Conservation (phyloP, 179 eudicot species). For the Pouteria campechiana region DNA sequence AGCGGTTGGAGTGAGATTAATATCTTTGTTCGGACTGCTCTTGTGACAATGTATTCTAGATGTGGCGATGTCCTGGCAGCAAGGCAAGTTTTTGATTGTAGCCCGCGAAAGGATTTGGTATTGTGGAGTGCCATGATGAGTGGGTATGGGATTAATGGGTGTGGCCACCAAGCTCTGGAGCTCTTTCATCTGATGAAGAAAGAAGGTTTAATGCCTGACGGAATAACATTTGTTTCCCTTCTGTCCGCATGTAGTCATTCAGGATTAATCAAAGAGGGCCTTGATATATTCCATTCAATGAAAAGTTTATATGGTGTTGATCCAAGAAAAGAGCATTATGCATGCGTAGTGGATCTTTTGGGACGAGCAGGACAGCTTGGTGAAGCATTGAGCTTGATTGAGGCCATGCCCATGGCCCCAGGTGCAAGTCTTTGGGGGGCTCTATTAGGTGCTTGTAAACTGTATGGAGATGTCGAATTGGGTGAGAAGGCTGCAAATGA, state of each 20-base stretch:
- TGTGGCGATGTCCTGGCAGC: conserved; percentile 36
- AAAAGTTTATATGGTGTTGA: conserved; percentile 17
- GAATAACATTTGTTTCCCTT: conserved; percentile 19
- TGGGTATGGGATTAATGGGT: conserved; percentile 38
- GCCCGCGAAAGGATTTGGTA: conserved; percentile 26
- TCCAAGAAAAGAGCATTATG: conserved; percentile 39
- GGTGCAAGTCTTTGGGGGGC: conserved; percentile 39
- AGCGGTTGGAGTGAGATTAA: too few species aligned
- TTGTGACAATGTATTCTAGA: conserved; percentile 39
- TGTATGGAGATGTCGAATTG: conserved; percentile 16
- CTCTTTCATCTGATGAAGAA: conserved; percentile 31
- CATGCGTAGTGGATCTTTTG: conserved; percentile 56
- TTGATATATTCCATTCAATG: conserved; percentile 39
- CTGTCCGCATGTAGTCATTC: conserved; percentile 47
- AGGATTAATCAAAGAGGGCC: conserved; percentile 33
- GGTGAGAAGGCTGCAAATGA: conserved; percentile 22
- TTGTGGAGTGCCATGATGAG: conserved; percentile 48
- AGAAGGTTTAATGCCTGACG: conserved; percentile 35
- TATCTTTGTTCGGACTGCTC: too few species aligned
- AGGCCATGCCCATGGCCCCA: conserved; percentile 37
- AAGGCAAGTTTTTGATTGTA: conserved; percentile 34
- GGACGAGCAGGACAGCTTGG: conserved; percentile 37
- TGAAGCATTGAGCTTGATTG: conserved; percentile 33
- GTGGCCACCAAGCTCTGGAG: conserved; percentile 18
- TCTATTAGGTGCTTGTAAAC: conserved; percentile 30